Conservation (phyloP, 306 rosid genomes). For the Nissolia schottii region DNA sequence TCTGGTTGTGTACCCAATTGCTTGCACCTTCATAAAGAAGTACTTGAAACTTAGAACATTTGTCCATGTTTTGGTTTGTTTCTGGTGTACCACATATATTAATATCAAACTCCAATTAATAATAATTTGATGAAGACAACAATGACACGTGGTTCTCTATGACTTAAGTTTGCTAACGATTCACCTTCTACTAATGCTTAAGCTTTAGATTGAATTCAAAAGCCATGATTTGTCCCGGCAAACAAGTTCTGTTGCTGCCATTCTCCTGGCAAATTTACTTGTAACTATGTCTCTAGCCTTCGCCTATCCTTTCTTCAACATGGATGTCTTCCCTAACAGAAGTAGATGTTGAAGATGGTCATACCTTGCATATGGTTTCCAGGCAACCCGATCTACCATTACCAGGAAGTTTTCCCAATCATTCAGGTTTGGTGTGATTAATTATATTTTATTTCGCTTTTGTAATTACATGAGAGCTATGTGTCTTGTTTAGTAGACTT, state of each 20-base stretch:
- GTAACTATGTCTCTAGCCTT: background rate
- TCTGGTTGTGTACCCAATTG: constrained; percentile 10
- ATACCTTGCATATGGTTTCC: constrained; percentile 92
- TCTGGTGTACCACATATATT: background rate
- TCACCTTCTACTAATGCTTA: background rate
- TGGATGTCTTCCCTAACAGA: constrained; percentile 45
- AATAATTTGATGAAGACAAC: constrained; percentile 3
- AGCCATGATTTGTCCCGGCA: background rate
- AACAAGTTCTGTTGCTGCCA: constrained; percentile 6
- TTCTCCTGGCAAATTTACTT: constrained; percentile 15
- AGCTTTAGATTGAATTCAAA: background rate
- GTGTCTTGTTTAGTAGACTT: background rate
- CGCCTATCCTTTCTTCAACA: constrained; percentile 16
- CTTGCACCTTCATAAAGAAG: constrained; percentile 1
- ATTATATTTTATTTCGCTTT: background rate
- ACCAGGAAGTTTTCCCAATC: constrained; percentile 50
- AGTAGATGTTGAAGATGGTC: constrained; percentile 98
- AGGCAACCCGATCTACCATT: constrained; percentile 73
- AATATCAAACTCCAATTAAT: background rate
- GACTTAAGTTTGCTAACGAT: constrained; percentile 14
- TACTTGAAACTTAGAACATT: background rate
- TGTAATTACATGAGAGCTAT: background rate
- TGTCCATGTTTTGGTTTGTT: background rate
- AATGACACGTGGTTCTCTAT: constrained; percentile 3
- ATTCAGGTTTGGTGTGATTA: constrained; percentile 57